Evolutionary conservation across 805 yeast species (phyloP), one percentile per base, ranked within the genome.

Genomic region (Saccharomycopsis javanensis): DNA sequence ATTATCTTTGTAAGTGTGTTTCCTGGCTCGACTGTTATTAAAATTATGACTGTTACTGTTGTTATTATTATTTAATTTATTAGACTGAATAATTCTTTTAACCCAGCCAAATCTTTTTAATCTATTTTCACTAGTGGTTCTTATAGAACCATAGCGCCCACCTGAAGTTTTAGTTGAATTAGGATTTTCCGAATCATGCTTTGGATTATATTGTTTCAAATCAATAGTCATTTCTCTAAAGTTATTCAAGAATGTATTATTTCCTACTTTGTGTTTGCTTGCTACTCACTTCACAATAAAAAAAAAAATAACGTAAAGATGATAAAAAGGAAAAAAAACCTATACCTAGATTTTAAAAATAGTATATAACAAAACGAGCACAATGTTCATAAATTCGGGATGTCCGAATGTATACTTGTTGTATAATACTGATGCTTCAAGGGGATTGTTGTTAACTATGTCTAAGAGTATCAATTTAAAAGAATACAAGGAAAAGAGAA

Each of bases 61-160:
- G 11, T 28, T 31, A 42, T 42, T 42, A 28, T n/a, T 54, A 46
- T 48, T 52, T 10, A 45, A 35, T 31, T 56, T 56, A 46, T 59
- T 59, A 4, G 61, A 59, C 50, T 56, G 60, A 4, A 59, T 59
- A 50, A 59, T 51, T 34, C 61, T 42, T 15, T 57, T 57, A 27
- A 59, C 61, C 61, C 61, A 59, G 16, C 61, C 61, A 38, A 59
- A 59, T 46, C 61, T 28, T n/a, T 57, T 48, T 18, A 45, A n/a
- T 33, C 52, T 55, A 37, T 55, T 42, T n/a, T 51, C 35, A 27
- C 42, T 42, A 11, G 15, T 42, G 28, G 23, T 25, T 42, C 23
- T 42, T 11, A 42, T 42, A 23, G 48, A 42, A 5, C 48, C 25
- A 25, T 42, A 42, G 48, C 48, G 48, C 48, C 48, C 48, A 42